Percentiles rank a stretch among this genome's conserved stretches.
Evolutionary conservation across 768 basidiomycete species (phyloP).

Genomic region (Agaricus subrufescens): DNA sequence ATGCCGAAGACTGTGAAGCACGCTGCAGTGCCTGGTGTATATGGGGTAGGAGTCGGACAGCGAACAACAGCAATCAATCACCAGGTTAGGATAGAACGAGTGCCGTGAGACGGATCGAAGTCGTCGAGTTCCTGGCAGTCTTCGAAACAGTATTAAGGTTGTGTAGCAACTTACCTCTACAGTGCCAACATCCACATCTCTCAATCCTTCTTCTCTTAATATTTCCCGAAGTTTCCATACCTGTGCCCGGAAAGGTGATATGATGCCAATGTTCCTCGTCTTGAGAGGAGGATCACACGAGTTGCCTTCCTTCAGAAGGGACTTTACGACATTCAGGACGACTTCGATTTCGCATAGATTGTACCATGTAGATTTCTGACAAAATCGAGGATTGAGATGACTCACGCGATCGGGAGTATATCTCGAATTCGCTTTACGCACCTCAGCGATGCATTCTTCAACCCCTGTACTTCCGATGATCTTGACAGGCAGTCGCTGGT

Average conservation of each 20-base stretch:
- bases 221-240: conserved; percentile 46
- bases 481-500: conserved; percentile 35
- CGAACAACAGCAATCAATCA: background rate
- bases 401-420: background rate
- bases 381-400: background rate
- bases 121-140: background rate
- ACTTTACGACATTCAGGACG: conserved; percentile 33
- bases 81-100: background rate
- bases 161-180: conserved; percentile 34
- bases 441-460: conserved; percentile 46
- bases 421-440: conserved; percentile 10
- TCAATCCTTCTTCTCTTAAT: conserved; percentile 34
- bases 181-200: conserved; percentile 46
- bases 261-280: conserved; percentile 40
- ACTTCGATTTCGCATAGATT: conserved; percentile 42
- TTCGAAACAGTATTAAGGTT: background rate
- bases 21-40: background rate
- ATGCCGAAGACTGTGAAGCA: background rate
- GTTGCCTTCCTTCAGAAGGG: conserved; percentile 31
- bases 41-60: background rate
- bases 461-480: conserved; percentile 36
- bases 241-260: conserved; percentile 50
- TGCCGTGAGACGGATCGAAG: background rate
- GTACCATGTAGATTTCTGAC: conserved; percentile 43
- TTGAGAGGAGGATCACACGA: conserved; percentile 34